phyloP scores from a whole-genome alignment of 805 yeast species.

The Candida odintsovae region DNA sequence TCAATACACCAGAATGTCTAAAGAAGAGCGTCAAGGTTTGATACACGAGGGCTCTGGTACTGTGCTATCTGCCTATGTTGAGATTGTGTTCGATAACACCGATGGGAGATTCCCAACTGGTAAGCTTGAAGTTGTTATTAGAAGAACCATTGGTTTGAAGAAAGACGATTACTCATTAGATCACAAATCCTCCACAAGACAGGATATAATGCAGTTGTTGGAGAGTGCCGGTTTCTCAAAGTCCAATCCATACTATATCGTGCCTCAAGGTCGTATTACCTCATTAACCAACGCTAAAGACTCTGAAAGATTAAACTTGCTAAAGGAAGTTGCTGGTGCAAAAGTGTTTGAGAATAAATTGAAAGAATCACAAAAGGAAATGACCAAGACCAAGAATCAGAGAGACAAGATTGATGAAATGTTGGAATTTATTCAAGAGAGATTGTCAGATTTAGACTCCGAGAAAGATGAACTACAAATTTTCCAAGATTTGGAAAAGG shows the following conservation, averaged over 20 bases:
- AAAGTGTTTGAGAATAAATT: conserved; percentile 80
- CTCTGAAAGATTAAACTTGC: conserved; percentile 64
- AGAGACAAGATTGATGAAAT: conserved; percentile 70
- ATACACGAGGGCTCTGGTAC: conserved; percentile 90
- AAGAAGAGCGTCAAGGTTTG: conserved; percentile 81
- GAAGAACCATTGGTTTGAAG: conserved; percentile 90
- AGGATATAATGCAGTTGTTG: conserved; percentile 73
- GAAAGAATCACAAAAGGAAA: conserved; percentile 72
- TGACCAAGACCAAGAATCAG: conserved; percentile 65
- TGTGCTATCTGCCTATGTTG: conserved; percentile 90
- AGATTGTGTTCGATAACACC: conserved; percentile 75
- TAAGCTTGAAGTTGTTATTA: conserved; percentile 60
- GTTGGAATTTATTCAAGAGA: conserved; percentile 59
- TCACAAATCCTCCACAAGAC: conserved; percentile 68
- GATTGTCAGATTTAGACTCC: conserved; percentile 71
- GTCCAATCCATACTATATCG: conserved; percentile 90
- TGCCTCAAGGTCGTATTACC: conserved; percentile 93
- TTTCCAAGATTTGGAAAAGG: conserved; percentile 61
- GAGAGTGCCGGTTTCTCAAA: conserved; percentile 92
- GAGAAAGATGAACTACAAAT: conserved; percentile 73
- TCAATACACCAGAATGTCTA: conserved; percentile 75
- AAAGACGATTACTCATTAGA: conserved; percentile 89
- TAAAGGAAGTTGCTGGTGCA: conserved; percentile 95
- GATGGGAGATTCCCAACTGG: conserved; percentile 58
- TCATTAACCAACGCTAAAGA: conserved; percentile 86